Conservation (phyloP, 257 asterid genomes). For the Scutellaria barbata region DNA sequence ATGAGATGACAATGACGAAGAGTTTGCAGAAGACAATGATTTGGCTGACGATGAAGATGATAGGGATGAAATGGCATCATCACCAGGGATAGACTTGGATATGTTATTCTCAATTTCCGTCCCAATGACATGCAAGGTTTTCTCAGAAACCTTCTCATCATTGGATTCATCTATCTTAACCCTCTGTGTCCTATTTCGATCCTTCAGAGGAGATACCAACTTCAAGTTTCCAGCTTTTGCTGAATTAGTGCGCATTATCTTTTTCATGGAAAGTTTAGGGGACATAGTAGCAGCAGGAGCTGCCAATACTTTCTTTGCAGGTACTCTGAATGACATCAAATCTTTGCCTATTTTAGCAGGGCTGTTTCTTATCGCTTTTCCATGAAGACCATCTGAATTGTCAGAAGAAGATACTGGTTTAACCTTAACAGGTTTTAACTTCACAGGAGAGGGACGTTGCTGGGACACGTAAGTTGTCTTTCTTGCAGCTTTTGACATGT, state of each 20-base stretch:
- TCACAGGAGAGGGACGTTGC: slow-evolving; percentile 34
- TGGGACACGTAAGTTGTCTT: slow-evolving; percentile 35
- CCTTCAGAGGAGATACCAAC: slow-evolving; percentile 42
- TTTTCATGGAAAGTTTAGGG: slow-evolving; percentile 43
- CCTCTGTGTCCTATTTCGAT: slow-evolving; percentile 40
- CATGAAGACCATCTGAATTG: slow-evolving; percentile 41
- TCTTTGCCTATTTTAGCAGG: slow-evolving; percentile 35
- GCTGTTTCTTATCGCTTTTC: slow-evolving; percentile 42
- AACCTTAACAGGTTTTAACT: slow-evolving; percentile 39
- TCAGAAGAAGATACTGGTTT: slow-evolving; percentile 41
- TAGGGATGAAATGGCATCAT: slow-evolving; percentile 27
- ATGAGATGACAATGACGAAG: slow-evolving; percentile 44
- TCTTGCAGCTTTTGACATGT: slow-evolving; percentile 39
- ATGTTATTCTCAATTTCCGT: slow-evolving; percentile 37
- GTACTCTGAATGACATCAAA: slow-evolving; percentile 34
- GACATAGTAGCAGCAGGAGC: slow-evolving; percentile 39
- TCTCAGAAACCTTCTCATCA: slow-evolving; percentile 55
- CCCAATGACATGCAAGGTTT: slow-evolving; percentile 54
- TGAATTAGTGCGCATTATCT: slow-evolving; percentile 37
- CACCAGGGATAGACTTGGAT: slow-evolving; percentile 27
- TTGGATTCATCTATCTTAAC: slow-evolving; percentile 36
- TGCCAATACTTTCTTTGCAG: slow-evolving; percentile 46
- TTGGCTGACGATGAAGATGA: slow-evolving; percentile 39
- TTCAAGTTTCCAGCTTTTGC: slow-evolving; percentile 45
- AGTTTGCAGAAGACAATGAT: slow-evolving; percentile 39